Base-by-base conservation (phyloP, 2,329 filamentous ascomycete species). In the Colletotrichum shisoi region DNA sequence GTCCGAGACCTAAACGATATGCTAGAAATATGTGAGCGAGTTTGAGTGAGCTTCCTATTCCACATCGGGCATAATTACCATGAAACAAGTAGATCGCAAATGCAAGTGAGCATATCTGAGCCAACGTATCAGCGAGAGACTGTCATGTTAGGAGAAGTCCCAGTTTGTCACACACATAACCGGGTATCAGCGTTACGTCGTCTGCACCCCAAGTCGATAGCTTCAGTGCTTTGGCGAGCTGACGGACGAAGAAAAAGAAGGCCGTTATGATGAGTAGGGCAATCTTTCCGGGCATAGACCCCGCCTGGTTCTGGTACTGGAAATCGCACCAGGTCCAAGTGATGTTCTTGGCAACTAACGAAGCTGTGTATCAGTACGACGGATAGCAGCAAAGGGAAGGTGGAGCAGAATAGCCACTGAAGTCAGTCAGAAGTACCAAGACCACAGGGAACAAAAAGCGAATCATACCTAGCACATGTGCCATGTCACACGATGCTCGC, bases 321-420 rank as follows among this genome's bases (percentile, higher is more conserved):
- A 27, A 49, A 3, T 49, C 46, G 13, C 46, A 49, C 46, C 46
- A 49, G 31, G 46, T 31, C 46, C 46, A 49, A 49, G 46, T 49
- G 5, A 31, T 8, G 17, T 49, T 49, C 24, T 49, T 49, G 13
- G 46, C 46, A 49, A 49, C 46, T 49, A 4, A 4, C 3, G 17
- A 3, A 31, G 21, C 24, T 17, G 21, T 17, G 6, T 17, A 4
- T 49, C 2, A 49, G 46, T 15, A 13, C 3, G 21, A 17, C 1
- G 45, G 12, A 8, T 5, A 1, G 8, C 8, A 27, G 15, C 1
- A 2, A 6, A 17, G 6, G 2, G 1, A 15, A 8, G 21, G 2
- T 3, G 21, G 3, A 13, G 24, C 12, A 48, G 45, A 15, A 3
- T 15, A 3, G 3, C 2, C 8, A 3, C 12, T 7, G 15, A n/a